Conservation (phyloP, 306 rosid species). For the Trichosanthes cucumerina region DNA sequence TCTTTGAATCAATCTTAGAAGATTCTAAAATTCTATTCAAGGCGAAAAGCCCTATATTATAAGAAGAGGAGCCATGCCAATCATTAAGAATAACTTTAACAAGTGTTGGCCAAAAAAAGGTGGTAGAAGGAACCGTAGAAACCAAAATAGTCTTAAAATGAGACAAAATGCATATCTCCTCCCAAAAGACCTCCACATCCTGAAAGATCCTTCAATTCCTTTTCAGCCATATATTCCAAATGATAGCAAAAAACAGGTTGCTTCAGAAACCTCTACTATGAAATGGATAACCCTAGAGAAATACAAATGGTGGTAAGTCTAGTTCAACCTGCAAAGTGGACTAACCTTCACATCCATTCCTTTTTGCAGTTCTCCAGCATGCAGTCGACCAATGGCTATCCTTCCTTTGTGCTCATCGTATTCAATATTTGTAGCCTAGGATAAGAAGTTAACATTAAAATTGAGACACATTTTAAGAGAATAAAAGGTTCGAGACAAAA, state of each 20-base stretch:
- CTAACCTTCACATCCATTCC: constrained; percentile 90
- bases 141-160: background rate
- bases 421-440: constrained; percentile 74
- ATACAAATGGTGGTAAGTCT: constrained; percentile 10
- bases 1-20: background rate
- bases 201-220: background rate
- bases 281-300: constrained; percentile 3
- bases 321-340: constrained; percentile 10
- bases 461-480: background rate
- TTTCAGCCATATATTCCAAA: background rate
- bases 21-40: background rate
- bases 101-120: background rate
- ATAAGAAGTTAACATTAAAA: background rate
- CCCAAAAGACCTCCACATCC: background rate
- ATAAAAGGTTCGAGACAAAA: background rate
- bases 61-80: background rate
- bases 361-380: constrained; percentile 63
- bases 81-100: background rate
- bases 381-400: constrained; percentile 96
- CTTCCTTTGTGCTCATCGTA: constrained; percentile 97
- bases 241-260: background rate
- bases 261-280: background rate
- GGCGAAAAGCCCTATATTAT: background rate
- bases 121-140: background rate
- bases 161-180: background rate